These are phyloP conservation scores for Begonia masoniana DNA, from an alignment of 306 rosid species.

Conservation along the genomic window DNA sequence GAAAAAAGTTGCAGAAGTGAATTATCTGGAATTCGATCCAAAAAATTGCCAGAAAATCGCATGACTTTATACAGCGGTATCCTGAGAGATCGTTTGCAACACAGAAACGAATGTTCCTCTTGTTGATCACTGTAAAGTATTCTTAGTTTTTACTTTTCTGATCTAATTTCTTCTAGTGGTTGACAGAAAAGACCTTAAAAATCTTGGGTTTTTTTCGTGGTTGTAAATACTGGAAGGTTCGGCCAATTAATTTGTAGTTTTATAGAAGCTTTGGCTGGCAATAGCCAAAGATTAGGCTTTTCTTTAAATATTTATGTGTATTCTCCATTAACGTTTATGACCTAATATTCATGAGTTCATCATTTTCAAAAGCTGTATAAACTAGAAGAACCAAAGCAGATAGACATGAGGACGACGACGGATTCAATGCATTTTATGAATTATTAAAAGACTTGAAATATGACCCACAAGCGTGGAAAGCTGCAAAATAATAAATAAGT, in stretches of 20 bases:
- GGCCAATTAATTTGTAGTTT: background rate
- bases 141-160: background rate
- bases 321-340: too few relatives aligned
- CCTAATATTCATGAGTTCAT: too few relatives aligned
- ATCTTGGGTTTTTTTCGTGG: constrained; percentile 17
- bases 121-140: background rate
- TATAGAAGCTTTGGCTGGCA: too few relatives aligned
- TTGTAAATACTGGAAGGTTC: constrained; percentile 12
- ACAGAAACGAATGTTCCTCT: constrained; percentile 21
- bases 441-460: too few relatives aligned
- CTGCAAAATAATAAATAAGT: too few relatives aligned
- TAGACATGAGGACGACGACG: too few relatives aligned
- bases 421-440: too few relatives aligned
- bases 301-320: too few relatives aligned
- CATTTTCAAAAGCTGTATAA: too few relatives aligned
- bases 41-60: constrained; percentile 27
- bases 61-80: constrained; percentile 35
- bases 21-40: background rate
- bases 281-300: too few relatives aligned
- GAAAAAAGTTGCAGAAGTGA: constrained; percentile 16
- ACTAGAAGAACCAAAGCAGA: too few relatives aligned
- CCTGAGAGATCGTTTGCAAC: constrained; percentile 26
- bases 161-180: background rate
- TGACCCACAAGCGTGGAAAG: too few relatives aligned
- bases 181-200: constrained; percentile 1